Conservation (phyloP, 73 alveolate species). For the Paramecium primaurelia region DNA sequence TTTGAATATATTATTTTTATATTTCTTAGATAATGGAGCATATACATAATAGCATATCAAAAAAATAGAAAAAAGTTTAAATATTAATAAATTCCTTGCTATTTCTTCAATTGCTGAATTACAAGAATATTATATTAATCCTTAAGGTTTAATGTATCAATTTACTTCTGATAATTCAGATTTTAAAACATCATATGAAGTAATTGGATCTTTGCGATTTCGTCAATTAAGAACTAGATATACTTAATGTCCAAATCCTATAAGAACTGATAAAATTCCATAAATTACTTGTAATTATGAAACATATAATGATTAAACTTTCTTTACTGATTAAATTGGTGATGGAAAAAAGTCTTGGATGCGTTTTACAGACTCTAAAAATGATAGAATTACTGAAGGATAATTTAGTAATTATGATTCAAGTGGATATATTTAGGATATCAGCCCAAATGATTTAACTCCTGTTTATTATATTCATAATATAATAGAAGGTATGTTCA, state of each 20-base stretch:
- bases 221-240: constrained; percentile 3
- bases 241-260: not conserved
- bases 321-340: not conserved
- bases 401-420: not conserved
- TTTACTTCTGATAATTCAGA: not conserved
- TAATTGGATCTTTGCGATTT: not conserved
- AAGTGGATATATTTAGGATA: constrained; percentile 27
- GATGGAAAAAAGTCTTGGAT: constrained; percentile 25
- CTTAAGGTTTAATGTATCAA: not conserved
- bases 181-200: not conserved
- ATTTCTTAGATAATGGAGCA: constrained; percentile 30
- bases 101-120: not conserved
- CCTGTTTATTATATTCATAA: not conserved
- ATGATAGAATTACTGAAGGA: not conserved
- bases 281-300: not conserved
- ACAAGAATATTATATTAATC: not conserved
- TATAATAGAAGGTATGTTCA: not conserved
- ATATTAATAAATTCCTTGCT: not conserved
- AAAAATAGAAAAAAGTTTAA: not conserved
- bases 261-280: not conserved
- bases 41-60: not conserved
- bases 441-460: not conserved
- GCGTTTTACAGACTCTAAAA: not conserved
- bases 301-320: not conserved
- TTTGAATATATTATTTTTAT: not conserved